A percentile compares a stretch with the other conserved stretches of the same genome.
These are phyloP conservation scores for Bacterosira constricta DNA, from an alignment of 108 stramenopile genomes.

Conservation along the genomic window DNA sequence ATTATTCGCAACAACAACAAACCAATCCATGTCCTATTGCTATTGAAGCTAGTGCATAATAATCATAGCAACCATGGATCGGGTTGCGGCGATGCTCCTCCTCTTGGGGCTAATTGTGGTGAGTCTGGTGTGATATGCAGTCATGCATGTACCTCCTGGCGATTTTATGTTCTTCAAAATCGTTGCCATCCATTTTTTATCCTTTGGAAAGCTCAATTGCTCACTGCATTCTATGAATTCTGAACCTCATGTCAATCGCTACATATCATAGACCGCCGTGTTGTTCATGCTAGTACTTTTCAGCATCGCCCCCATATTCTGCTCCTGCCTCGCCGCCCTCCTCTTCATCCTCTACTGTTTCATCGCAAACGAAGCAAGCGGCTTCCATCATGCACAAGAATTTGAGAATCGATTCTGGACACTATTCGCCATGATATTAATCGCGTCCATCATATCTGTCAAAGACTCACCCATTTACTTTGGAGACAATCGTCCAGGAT, in stretches of 20 bases:
- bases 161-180: not conserved
- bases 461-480: constrained; percentile 84
- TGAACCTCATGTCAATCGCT: not conserved
- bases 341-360: constrained; percentile 84
- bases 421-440: constrained; percentile 73
- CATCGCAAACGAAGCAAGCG: constrained; percentile 80
- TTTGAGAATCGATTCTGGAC: constrained; percentile 97
- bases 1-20: not conserved
- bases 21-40: no score
- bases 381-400: constrained; percentile 88
- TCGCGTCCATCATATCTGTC: constrained; percentile 83
- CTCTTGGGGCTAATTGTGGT: constrained; percentile 77
- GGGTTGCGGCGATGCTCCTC: constrained; percentile 80
- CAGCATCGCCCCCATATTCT: constrained; percentile 79
- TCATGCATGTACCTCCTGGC: no score
- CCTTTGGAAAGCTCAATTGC: not conserved
- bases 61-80: constrained; percentile 69
- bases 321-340: constrained; percentile 71
- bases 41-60: no score
- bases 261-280: constrained; percentile 42
- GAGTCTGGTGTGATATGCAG: constrained; percentile 52
- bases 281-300: constrained; percentile 80
- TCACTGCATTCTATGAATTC: not conserved
- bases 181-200: not conserved
- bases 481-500: constrained; percentile 56